These are phyloP conservation scores for Colletotrichum euphorbiae DNA, from an alignment of 2,329 filamentous ascomycete genomes.

Conservation along the genomic window DNA sequence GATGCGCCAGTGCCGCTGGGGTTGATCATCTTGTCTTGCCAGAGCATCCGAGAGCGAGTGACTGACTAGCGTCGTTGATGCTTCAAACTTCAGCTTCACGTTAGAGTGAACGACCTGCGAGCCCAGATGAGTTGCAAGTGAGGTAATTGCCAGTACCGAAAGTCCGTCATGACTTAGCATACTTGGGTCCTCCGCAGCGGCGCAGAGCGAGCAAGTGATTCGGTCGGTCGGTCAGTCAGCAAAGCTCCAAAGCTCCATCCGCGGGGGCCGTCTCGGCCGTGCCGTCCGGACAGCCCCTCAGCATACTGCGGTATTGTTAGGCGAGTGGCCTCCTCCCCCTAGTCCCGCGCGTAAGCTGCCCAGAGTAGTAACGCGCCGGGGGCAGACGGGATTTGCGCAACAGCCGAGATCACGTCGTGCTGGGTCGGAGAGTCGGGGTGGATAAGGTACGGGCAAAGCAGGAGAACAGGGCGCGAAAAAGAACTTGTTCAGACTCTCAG, in stretches of 20 bases:
- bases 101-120: too few relatives aligned
- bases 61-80: conserved; percentile 5
- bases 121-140: not conserved
- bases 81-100: too few relatives aligned
- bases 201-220: not conserved
- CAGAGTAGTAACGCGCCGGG: conserved; percentile 27
- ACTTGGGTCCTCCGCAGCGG: too few relatives aligned
- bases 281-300: conserved; percentile 27
- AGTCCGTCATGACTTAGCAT: conserved; percentile 1
- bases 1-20: conserved; percentile 11
- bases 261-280: conserved; percentile 29
- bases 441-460: conserved; percentile 17
- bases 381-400: conserved; percentile 29
- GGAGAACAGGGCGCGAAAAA: not conserved
- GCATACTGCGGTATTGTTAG: not conserved
- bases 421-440: conserved; percentile 18
- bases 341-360: conserved; percentile 24
- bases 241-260: not conserved
- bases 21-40: not conserved
- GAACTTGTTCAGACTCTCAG: not conserved
- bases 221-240: conserved; percentile 27
- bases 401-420: conserved; percentile 27
- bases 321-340: conserved; percentile 13
- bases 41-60: conserved; percentile 16
- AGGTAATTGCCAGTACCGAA: not conserved